Conservation (phyloP, 2,329 filamentous ascomycete genomes). For the Pleoardoris graminearum region DNA sequence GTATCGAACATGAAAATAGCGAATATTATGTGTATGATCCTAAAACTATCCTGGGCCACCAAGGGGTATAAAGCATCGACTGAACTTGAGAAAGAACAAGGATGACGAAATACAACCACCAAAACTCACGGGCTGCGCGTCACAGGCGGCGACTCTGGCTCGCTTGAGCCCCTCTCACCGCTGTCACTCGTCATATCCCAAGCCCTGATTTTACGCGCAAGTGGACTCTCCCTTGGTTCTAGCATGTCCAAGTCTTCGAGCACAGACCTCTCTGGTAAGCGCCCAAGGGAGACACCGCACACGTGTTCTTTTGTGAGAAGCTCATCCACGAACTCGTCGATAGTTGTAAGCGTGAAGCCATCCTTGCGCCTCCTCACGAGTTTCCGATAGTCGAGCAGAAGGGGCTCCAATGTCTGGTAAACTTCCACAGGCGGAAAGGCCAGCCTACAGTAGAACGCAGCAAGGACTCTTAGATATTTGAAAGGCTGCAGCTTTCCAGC, state of each 20-base stretch:
- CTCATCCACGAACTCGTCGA: no score
- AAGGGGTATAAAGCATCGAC: no score
- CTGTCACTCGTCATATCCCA: slow-evolving; percentile 68
- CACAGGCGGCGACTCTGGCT: slow-evolving; percentile 8
- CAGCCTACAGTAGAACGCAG: slow-evolving; percentile 89
- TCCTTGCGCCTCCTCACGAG: slow-evolving; percentile 74
- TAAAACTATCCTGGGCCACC: no score
- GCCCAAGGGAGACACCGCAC: no score
- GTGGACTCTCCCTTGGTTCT: slow-evolving; percentile 81
- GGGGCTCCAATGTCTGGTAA: slow-evolving; percentile 78
- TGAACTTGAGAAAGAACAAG: no score
- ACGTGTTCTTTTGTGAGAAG: no score
- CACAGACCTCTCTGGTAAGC: slow-evolving; percentile 74
- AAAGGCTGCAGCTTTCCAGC: slow-evolving; percentile 50
- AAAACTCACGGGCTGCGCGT: no score
- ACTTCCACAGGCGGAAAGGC: slow-evolving; percentile 83
- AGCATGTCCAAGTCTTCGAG: slow-evolving; percentile 88
- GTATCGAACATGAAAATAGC: no score
- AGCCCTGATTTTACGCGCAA: no score
- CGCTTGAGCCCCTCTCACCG: slow-evolving; percentile 27
- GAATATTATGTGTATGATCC: no score
- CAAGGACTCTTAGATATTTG: slow-evolving; percentile 84
- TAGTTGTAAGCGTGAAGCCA: slow-evolving; percentile 73
- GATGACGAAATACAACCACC: no score
- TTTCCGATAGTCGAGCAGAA: slow-evolving; percentile 81